Evolutionary conservation across 2,329 filamentous ascomycete species (phyloP).

Genomic region (Plenodomus biglobosus): DNA sequence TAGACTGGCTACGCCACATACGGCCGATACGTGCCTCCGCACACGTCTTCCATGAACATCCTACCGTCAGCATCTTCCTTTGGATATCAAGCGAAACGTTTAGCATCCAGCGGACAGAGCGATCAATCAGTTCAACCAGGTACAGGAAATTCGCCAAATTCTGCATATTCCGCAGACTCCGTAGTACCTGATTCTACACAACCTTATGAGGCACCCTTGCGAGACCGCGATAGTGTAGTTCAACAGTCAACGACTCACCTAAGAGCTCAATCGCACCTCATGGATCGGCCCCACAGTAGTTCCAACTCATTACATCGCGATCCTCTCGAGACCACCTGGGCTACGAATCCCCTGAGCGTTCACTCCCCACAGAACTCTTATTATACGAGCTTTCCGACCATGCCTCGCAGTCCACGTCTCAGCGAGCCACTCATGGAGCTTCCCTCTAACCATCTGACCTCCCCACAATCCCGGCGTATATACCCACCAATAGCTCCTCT

Average conservation of each 20-base stretch:
- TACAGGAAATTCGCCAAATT: slow-evolving; percentile 34
- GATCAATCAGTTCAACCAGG: slow-evolving; percentile 15
- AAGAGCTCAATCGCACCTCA: slow-evolving; percentile 13
- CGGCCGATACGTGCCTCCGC: slow-evolving; percentile 37
- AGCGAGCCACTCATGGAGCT: slow-evolving; percentile 38
- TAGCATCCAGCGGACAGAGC: slow-evolving; percentile 19
- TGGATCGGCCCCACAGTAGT: slow-evolving; percentile 45
- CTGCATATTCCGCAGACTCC: slow-evolving; percentile 33
- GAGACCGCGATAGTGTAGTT: neutral
- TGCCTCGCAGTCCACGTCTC: slow-evolving; percentile 33
- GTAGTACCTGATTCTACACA: slow-evolving; percentile 22
- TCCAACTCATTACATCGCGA: slow-evolving; percentile 48
- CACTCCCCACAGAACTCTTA: slow-evolving; percentile 35
- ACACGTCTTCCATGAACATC: slow-evolving; percentile 30
- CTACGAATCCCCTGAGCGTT: slow-evolving; percentile 47
- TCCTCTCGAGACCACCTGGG: slow-evolving; percentile 43
- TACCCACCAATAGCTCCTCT: slow-evolving; percentile 51
- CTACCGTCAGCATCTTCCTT: slow-evolving; percentile 25
- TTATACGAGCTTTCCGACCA: slow-evolving; percentile 33
- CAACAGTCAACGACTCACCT: slow-evolving; percentile 14
- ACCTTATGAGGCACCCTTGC: slow-evolving; percentile 12
- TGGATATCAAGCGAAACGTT: slow-evolving; percentile 24
- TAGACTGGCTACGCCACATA: slow-evolving; percentile 34
- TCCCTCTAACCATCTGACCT: slow-evolving; percentile 25
- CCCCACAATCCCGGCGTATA: slow-evolving; percentile 46